Percentiles rank a stretch among this genome's conserved stretches.
phyloP scores from a whole-genome alignment of 1,284 basidiomycete genomes.

The Neolentinus lepideus region DNA sequence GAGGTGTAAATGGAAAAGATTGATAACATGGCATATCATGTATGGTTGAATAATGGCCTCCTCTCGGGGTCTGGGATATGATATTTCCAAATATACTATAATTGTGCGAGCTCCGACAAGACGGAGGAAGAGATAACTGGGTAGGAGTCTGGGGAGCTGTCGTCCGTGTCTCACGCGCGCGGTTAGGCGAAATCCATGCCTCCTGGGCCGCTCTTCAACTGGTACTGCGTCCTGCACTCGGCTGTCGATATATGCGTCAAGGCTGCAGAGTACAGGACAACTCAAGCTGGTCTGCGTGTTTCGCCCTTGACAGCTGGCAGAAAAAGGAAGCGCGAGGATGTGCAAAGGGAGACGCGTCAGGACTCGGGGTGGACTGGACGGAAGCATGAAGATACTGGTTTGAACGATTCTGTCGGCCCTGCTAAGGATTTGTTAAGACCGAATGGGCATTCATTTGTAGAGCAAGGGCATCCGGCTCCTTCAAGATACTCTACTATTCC shows the following conservation, averaged over 20 bases:
- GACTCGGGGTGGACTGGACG: too few relatives aligned
- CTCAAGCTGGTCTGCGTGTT: slow-evolving; percentile 31
- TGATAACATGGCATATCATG: too few relatives aligned
- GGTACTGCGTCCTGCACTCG: slow-evolving; percentile 58
- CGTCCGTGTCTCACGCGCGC: too few relatives aligned
- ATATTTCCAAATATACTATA: too few relatives aligned
- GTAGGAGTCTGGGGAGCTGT: not conserved
- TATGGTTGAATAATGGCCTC: too few relatives aligned
- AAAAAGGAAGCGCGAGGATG: not conserved
- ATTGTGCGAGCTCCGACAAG: too few relatives aligned
- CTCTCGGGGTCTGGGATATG: too few relatives aligned
- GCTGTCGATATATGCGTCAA: slow-evolving; percentile 50
- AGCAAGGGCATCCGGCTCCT: not conserved
- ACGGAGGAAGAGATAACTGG: not conserved
- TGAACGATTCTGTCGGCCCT: not conserved
- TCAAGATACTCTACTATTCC: too few relatives aligned
- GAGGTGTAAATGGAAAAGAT: too few relatives aligned
- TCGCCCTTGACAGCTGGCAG: slow-evolving; percentile 6
- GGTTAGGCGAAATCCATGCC: not conserved
- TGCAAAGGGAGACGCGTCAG: not conserved
- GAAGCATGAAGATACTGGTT: not conserved
- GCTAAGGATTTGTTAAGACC: not conserved
- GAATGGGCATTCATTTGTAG: not conserved
- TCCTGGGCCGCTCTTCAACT: slow-evolving; percentile 16
- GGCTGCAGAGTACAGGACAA: slow-evolving; percentile 49